Percentiles rank a stretch among this genome's conserved stretches.
Conservation (phyloP, 2,329 filamentous ascomycete genomes). For the Akanthomyces lecanii region DNA sequence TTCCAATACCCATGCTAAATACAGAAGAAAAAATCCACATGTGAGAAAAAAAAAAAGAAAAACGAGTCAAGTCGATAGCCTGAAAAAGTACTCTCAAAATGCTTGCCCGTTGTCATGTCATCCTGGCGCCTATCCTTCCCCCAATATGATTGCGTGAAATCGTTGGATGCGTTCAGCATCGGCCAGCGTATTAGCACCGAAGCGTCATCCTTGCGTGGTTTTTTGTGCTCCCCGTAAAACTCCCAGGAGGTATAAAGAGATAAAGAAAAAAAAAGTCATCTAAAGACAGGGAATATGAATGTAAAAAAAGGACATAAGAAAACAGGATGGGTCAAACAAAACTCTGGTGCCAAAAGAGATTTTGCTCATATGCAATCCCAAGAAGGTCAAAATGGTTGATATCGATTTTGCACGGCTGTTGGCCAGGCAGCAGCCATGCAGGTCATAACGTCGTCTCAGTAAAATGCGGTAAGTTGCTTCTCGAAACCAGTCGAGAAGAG, state of each 20-base stretch:
- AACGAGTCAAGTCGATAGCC: not conserved
- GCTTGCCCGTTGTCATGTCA: constrained; percentile 1
- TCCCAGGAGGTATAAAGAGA: constrained; percentile 15
- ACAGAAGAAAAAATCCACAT: not conserved
- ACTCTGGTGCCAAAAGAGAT: constrained; percentile 15
- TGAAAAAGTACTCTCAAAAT: not conserved
- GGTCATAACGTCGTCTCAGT: constrained; percentile 12
- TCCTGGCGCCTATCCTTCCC: constrained; percentile 7
- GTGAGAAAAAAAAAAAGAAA: not conserved
- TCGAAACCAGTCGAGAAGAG: constrained; percentile 13
- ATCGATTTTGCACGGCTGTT: constrained; percentile 4
- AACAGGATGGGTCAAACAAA: constrained; percentile 14
- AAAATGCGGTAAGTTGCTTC: not conserved
- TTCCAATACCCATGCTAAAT: not conserved
- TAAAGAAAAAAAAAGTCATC: not conserved
- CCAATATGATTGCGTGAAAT: constrained; percentile 9
- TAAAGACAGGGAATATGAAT: constrained; percentile 5
- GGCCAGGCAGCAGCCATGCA: constrained; percentile 11
- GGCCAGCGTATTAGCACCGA: constrained; percentile 16
- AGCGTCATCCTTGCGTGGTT: constrained; percentile 10
- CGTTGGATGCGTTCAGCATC: constrained; percentile 14
- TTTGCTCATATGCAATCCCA: constrained; percentile 16
- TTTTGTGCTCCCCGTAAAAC: constrained; percentile 9
- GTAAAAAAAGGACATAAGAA: constrained; percentile 3
- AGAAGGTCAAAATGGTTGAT: constrained; percentile 11